A percentile compares a stretch with the other conserved stretches of the same genome.
phyloP scores from a whole-genome alignment of 2,329 filamentous ascomycete species.

The Hirsutella rhossiliensis region DNA sequence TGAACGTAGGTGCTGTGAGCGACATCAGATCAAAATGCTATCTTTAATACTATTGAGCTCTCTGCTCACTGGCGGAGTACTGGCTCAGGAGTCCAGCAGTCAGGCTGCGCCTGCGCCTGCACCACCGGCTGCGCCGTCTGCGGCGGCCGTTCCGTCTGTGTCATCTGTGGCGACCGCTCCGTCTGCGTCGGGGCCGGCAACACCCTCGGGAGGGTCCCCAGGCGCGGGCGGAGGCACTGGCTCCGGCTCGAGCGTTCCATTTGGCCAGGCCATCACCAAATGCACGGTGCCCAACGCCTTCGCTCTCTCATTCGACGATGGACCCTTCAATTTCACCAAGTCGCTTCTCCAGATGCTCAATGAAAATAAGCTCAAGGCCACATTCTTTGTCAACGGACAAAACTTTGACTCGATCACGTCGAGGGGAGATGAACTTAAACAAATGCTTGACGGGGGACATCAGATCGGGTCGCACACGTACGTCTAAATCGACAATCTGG shows the following conservation, averaged over 20 bases:
- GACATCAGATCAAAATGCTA: neutral
- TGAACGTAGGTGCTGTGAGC: neutral
- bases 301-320: slow-evolving; percentile 28
- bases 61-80: neutral
- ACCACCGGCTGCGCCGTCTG: no score
- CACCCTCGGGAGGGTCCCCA: no score
- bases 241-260: neutral
- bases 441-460: slow-evolving; percentile 35
- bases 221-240: neutral
- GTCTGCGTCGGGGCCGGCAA: no score
- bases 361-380: slow-evolving; percentile 13
- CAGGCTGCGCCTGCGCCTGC: no score
- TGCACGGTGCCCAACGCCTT: slow-evolving; percentile 14
- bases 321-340: slow-evolving; percentile 22
- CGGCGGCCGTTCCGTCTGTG: no score
- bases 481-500: slow-evolving; percentile 3
- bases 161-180: no score
- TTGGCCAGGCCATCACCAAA: slow-evolving; percentile 8
- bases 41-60: neutral
- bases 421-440: slow-evolving; percentile 12
- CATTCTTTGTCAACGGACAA: slow-evolving; percentile 13
- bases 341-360: slow-evolving; percentile 18
- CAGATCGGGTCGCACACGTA: slow-evolving; percentile 40
- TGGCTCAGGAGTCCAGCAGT: neutral
- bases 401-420: slow-evolving; percentile 8